Evolutionary conservation across 1,139 yeast genomes (phyloP).

Genomic region (Hanseniaspora sp.): DNA sequence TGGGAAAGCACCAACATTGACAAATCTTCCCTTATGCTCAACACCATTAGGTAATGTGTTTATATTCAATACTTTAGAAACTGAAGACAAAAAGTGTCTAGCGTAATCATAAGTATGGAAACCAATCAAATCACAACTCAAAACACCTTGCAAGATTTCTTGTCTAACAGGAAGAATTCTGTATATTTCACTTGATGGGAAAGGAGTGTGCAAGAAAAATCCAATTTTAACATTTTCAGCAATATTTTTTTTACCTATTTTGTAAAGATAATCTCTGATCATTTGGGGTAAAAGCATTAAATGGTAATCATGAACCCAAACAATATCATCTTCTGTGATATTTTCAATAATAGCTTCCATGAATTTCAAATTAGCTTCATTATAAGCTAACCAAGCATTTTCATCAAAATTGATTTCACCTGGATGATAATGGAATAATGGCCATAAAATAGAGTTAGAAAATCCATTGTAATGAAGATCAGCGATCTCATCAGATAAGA

Average conservation of each 20-base stretch:
- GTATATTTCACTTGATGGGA: constrained; percentile 94
- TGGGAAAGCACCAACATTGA: constrained; percentile 92
- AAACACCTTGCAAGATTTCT: constrained; percentile 81
- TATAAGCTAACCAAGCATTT: constrained; percentile 95
- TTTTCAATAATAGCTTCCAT: constrained; percentile 62
- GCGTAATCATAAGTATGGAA: constrained; percentile 99
- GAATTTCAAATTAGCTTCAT: constrained; percentile 80
- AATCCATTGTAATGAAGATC: constrained; percentile 96
- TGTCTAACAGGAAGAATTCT: constrained; percentile 89
- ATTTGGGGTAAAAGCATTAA: constrained; percentile 88
- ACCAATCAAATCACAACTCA: constrained; percentile 90
- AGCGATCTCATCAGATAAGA: constrained; percentile 75
- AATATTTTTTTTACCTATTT: constrained; percentile 28
- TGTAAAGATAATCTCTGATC: constrained; percentile 56
- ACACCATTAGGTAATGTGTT: constrained; percentile 88
- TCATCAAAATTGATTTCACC: constrained; percentile 99
- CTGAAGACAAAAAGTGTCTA: constrained; percentile 88
- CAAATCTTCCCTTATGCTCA: constrained; percentile 62
- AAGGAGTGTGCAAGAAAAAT: constrained; percentile 93
- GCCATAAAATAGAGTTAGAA: constrained; percentile 89
- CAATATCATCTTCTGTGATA: constrained; percentile 72
- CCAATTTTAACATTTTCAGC: constrained; percentile 55
- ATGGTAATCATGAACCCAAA: constrained; percentile 98
- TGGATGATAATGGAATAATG: constrained; percentile 95
- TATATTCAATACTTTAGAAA: constrained; percentile 72